phyloP scores from a whole-genome alignment of 73 alveolate species.

The Blepharisma japonicum region DNA sequence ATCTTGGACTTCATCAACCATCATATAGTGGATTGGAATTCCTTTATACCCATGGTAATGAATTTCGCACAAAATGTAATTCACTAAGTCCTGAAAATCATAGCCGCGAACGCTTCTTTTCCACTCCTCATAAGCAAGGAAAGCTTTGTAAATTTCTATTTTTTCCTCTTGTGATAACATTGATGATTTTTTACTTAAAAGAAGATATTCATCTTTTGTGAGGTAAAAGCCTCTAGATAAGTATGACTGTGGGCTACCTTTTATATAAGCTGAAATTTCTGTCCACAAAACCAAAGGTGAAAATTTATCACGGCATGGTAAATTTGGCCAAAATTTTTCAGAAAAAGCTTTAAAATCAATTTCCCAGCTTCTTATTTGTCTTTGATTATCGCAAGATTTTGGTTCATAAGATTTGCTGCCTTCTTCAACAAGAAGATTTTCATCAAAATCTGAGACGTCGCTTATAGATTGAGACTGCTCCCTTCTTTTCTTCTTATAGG shows the following conservation, averaged over 20 bases:
- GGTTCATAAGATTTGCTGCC: slow-evolving; percentile 35
- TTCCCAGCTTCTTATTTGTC: slow-evolving; percentile 29
- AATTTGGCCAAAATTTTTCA: slow-evolving; percentile 31
- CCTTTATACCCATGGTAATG: slow-evolving; percentile 33
- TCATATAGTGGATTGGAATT: slow-evolving; percentile 44
- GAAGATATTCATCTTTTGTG: slow-evolving; percentile 12
- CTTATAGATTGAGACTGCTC: slow-evolving; percentile 39
- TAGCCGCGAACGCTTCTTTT: slow-evolving; percentile 39
- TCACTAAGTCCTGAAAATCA: slow-evolving; percentile 68
- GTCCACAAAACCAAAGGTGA: slow-evolving; percentile 50
- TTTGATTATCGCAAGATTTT: slow-evolving; percentile 14
- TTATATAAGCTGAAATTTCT: slow-evolving; percentile 55
- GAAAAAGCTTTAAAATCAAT: slow-evolving; percentile 41
- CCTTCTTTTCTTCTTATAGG: slow-evolving; percentile 44
- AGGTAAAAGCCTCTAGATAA: background rate
- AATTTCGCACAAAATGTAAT: slow-evolving; percentile 36
- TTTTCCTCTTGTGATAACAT: slow-evolving; percentile 34
- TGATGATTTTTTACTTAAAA: background rate
- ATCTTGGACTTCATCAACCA: slow-evolving; percentile 78
- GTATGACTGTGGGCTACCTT: slow-evolving; percentile 43
- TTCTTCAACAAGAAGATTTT: slow-evolving; percentile 31
- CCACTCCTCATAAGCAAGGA: slow-evolving; percentile 59
- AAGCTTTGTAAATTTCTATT: slow-evolving; percentile 36
- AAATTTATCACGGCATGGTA: background rate
- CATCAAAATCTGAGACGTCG: slow-evolving; percentile 42